These are phyloP conservation scores for Fraxinus quadrangulata DNA, from an alignment of 257 asterid species.

Conservation along the genomic window DNA sequence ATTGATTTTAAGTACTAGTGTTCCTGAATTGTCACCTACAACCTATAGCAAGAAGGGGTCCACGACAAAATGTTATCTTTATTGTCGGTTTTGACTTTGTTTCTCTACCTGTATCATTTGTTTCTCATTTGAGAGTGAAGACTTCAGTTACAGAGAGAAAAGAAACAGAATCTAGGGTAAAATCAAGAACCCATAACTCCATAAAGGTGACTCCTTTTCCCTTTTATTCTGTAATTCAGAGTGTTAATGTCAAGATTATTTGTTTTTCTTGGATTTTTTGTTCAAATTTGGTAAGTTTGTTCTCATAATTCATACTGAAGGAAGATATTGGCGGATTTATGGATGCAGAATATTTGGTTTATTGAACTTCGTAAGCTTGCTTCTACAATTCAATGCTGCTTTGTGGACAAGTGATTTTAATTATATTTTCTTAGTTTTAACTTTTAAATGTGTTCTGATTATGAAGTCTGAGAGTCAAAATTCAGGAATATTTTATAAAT, in stretches of 20 bases:
- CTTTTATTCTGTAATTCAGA: not conserved
- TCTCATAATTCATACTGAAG: not conserved
- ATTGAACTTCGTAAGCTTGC: not conserved
- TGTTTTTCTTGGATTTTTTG: not conserved
- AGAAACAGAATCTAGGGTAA: not conserved
- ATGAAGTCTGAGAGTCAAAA: not conserved
- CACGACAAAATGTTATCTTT: not conserved
- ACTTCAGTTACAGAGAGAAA: not conserved
- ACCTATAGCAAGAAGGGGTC: too few relatives aligned
- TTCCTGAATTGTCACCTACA: too few relatives aligned
- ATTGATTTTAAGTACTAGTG: too few relatives aligned
- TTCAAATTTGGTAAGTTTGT: not conserved
- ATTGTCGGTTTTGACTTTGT: not conserved
- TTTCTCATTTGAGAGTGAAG: not conserved
- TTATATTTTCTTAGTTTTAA: not conserved
- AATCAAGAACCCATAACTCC: not conserved
- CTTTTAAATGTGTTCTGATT: not conserved
- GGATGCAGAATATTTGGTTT: not conserved
- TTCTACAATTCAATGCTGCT: not conserved
- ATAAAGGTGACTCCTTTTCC: not conserved
- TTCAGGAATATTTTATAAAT: not conserved
- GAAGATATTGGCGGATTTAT: not conserved
- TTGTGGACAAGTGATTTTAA: not conserved
- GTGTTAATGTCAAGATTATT: not conserved
- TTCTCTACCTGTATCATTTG: not conserved